Evolutionary conservation across 805 yeast species (phyloP), one percentile per base, ranked within the genome.

Genomic region (Barnettozyma populi): DNA sequence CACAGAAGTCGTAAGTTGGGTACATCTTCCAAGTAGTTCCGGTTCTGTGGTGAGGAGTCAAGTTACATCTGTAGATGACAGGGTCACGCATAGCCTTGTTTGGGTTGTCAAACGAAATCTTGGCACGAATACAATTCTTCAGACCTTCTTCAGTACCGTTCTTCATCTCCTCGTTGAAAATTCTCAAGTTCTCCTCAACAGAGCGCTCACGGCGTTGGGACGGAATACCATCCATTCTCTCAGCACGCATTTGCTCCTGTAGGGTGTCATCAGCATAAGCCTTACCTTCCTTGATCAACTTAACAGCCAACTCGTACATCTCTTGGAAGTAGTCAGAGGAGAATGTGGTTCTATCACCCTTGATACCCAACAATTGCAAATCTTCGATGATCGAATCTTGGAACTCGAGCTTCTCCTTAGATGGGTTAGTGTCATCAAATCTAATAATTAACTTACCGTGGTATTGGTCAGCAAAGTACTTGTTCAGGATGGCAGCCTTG

Each of bases 1-100:
- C 95, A 78, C 98, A 94, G 86, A 94, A 94, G 71, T 94, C 99
- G 71, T 94, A 94, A 37, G 96, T 90, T 65, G 99, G 99, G 74
- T 94, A 94, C 69, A 92, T 80, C 71, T 94, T 94, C 99, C 99
- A 94, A 44, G 74, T 60, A 37, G 83, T 63, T 47, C 97, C 97
- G 37, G 98, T 94, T 73, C 97, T 85, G 71, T 92, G 99, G 66
- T 94, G 99, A 45, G 99, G 98, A 54, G 95, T 90, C 65, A 90
- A 72, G 78, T 94, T 94, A 72, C 96, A 86, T 78, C 99, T 83
- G 84, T 90, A 94, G 60, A 94, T 86, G 49, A 92, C 98, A 35
- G 99, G 99, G 68, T 94, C 99, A 73, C 99, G 84, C 64, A 94
- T 72, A 45, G 99, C 86, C 75, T 94, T 94, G 82, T 94, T 94